phyloP scores from a whole-genome alignment of 176 grass and related monocot species.

The Metroxylon sagu region DNA sequence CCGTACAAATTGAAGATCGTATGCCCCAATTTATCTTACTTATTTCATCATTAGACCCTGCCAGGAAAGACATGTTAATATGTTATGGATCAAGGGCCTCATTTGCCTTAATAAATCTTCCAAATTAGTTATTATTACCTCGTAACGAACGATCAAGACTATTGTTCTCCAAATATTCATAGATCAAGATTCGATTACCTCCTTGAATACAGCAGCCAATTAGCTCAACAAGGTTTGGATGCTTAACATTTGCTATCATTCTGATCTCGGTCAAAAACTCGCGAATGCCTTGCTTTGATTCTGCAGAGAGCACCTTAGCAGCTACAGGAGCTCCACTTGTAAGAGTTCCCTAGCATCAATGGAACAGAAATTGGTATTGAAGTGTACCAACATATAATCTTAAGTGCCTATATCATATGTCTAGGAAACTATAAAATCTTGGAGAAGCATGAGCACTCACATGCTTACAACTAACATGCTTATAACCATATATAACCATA shows the following conservation, averaged over 20 bases:
- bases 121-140: slow-evolving; percentile 11
- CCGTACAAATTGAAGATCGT: slow-evolving; percentile 31
- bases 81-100: too few species aligned
- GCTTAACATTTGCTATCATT: slow-evolving; percentile 33
- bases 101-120: too few species aligned
- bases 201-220: slow-evolving; percentile 9
- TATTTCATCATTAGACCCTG: neutral
- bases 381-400: too few species aligned
- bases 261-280: slow-evolving; percentile 58
- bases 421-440: too few species aligned
- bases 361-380: too few species aligned
- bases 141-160: slow-evolving; percentile 40
- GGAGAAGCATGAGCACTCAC: too few species aligned
- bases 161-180: slow-evolving; percentile 40
- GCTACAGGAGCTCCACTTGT: slow-evolving; percentile 34
- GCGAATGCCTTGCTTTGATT: slow-evolving; percentile 44
- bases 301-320: slow-evolving; percentile 33
- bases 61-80: neutral
- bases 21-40: slow-evolving; percentile 20
- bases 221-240: slow-evolving; percentile 1
- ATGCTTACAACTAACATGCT: too few species aligned
- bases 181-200: slow-evolving; percentile 36
- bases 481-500: too few species aligned
- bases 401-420: too few species aligned
- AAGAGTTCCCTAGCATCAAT: slow-evolving; percentile 24